Evolutionary conservation across 2,329 filamentous ascomycete species (phyloP).

Genomic region (Aspergillus ruber): DNA sequence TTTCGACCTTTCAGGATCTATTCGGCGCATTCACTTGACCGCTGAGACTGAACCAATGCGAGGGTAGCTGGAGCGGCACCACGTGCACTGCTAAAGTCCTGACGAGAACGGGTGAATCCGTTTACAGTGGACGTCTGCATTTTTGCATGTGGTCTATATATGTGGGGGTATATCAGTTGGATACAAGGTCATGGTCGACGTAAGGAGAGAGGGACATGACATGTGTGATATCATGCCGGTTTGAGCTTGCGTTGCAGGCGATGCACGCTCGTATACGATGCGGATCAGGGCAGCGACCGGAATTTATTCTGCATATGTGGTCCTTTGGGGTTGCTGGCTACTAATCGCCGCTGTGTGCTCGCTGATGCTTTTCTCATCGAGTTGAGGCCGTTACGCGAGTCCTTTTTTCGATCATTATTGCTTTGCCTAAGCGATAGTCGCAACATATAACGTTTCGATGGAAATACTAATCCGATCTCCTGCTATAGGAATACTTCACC

Average conservation of each 20-base stretch:
- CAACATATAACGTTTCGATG: constrained; percentile 17
- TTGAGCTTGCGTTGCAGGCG: background rate
- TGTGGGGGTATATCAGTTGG: background rate
- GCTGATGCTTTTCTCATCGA: constrained; percentile 45
- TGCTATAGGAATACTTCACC: constrained; percentile 87
- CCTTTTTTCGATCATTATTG: constrained; percentile 19
- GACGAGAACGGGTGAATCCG: background rate
- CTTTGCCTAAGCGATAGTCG: constrained; percentile 18
- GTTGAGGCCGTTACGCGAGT: constrained; percentile 19
- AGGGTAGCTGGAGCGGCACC: background rate
- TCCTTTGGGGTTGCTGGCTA: constrained; percentile 15
- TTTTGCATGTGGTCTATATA: background rate
- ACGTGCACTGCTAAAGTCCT: background rate
- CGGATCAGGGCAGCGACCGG: background rate
- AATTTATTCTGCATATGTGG: background rate
- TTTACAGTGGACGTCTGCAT: background rate
- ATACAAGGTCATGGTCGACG: no score
- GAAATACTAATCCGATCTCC: constrained; percentile 42
- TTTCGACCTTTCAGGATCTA: background rate
- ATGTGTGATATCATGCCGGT: no score
- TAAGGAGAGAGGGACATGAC: no score
- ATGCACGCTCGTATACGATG: background rate
- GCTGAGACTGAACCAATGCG: background rate
- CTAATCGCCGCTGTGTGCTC: constrained; percentile 52
- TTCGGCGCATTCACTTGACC: background rate